Evolutionary conservation across 2,329 filamentous ascomycete genomes (phyloP).

Genomic region (Penicillium sp.): DNA sequence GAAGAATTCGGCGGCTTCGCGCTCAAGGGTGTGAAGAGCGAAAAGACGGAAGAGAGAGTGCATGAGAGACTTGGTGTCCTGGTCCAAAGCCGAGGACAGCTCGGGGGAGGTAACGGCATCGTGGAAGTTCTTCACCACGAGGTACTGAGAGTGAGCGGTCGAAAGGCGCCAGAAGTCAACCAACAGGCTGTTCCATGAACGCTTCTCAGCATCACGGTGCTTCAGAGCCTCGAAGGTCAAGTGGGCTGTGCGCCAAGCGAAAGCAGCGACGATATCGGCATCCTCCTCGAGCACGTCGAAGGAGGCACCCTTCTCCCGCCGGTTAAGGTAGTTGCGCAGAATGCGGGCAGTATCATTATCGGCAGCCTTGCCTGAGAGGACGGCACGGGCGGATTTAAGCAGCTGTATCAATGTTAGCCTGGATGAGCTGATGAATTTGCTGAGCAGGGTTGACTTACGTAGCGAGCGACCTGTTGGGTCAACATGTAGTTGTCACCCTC

Average conservation of each 20-base stretch:
- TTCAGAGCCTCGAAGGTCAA: slow-evolving; percentile 74
- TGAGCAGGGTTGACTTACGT: slow-evolving; percentile 46
- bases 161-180: slow-evolving; percentile 77
- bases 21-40: slow-evolving; percentile 66
- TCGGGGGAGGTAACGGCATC: slow-evolving; percentile 60
- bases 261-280: slow-evolving; percentile 70
- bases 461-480: slow-evolving; percentile 75
- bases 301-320: slow-evolving; percentile 69
- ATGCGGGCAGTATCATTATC: slow-evolving; percentile 70
- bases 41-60: slow-evolving; percentile 68
- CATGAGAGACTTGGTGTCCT: slow-evolving; percentile 59
- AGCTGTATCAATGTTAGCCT: slow-evolving; percentile 45
- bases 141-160: slow-evolving; percentile 74
- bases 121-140: slow-evolving; percentile 80
- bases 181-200: slow-evolving; percentile 74
- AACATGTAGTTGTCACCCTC: slow-evolving; percentile 84
- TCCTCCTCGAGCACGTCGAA: slow-evolving; percentile 74
- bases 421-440: not conserved
- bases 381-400: slow-evolving; percentile 71
- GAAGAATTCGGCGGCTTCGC: slow-evolving; percentile 72
- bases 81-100: slow-evolving; percentile 57
- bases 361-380: slow-evolving; percentile 64
- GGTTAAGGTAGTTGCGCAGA: slow-evolving; percentile 63
- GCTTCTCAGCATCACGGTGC: slow-evolving; percentile 73
- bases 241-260: slow-evolving; percentile 73